These are phyloP conservation scores for Colletotrichum sp. DNA, from an alignment of 2,329 filamentous ascomycete species.

Conservation along the genomic window DNA sequence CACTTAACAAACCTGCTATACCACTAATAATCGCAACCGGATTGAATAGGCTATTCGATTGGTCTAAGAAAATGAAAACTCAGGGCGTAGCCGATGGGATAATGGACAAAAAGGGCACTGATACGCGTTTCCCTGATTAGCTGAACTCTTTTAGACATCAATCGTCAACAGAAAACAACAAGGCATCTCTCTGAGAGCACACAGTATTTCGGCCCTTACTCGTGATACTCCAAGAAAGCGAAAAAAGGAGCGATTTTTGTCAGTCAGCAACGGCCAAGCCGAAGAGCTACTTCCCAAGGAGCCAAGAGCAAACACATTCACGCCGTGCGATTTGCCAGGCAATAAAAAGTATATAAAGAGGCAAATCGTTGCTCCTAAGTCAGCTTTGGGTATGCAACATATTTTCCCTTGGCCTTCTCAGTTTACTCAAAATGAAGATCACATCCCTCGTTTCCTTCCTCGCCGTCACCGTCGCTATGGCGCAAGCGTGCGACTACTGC, in stretches of 20 bases:
- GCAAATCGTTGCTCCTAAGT: background rate
- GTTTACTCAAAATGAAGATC: background rate
- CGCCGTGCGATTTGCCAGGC: background rate
- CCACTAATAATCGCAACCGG: background rate
- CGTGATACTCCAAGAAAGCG: background rate
- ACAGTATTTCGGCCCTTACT: background rate
- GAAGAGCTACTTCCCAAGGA: background rate
- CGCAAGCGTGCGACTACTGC: background rate
- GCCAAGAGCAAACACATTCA: background rate
- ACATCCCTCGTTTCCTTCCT: background rate
- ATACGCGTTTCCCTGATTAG: background rate
- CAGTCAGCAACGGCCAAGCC: background rate
- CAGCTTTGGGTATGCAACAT: background rate
- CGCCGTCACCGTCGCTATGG: background rate
- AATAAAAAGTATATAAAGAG: background rate
- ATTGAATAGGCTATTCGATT: background rate
- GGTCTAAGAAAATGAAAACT: background rate
- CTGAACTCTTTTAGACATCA: background rate
- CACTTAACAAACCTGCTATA: background rate
- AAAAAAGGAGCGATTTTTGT: background rate
- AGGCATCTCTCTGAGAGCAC: background rate
- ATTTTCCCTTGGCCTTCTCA: background rate
- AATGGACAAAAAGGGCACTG: background rate
- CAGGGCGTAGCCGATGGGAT: background rate
- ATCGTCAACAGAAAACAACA: background rate